phyloP scores from a whole-genome alignment of 441 rosid species.

The Macaranga tanarius region DNA sequence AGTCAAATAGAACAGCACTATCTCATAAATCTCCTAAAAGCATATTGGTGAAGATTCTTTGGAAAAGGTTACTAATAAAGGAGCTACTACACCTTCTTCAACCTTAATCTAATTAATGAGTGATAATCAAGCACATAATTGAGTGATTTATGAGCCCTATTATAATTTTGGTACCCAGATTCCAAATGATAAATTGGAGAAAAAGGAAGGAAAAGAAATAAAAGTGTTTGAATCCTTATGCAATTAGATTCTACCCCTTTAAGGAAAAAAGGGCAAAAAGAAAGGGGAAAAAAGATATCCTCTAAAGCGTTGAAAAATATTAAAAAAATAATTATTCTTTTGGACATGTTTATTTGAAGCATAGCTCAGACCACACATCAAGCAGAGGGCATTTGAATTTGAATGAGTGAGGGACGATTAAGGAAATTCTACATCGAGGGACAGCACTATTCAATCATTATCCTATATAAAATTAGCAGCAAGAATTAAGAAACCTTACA shows the following conservation, averaged over 20 bases:
- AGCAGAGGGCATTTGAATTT: no score
- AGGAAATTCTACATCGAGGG: no score
- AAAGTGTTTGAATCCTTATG: constrained; percentile 5
- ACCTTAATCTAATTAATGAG: neutral
- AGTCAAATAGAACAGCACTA: neutral
- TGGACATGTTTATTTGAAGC: neutral
- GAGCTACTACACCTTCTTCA: neutral
- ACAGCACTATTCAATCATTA: no score
- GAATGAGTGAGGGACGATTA: no score
- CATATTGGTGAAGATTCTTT: neutral
- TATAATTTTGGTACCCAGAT: neutral
- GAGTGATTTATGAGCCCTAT: no score
- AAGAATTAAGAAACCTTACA: constrained; percentile 36
- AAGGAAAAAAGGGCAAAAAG: constrained; percentile 9
- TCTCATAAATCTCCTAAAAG: neutral
- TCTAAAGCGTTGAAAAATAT: constrained; percentile 19
- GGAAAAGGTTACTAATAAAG: neutral
- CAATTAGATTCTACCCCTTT: constrained; percentile 20
- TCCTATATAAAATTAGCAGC: no score
- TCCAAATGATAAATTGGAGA: constrained; percentile 9
- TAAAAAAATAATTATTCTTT: neutral
- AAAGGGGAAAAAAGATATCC: constrained; percentile 13
- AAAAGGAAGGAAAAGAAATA: constrained; percentile 7
- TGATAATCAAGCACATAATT: neutral
- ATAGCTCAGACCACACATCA: no score